phyloP scores from a whole-genome alignment of 495 filamentous ascomycete genomes.

The Annulohypoxylon stygium region DNA sequence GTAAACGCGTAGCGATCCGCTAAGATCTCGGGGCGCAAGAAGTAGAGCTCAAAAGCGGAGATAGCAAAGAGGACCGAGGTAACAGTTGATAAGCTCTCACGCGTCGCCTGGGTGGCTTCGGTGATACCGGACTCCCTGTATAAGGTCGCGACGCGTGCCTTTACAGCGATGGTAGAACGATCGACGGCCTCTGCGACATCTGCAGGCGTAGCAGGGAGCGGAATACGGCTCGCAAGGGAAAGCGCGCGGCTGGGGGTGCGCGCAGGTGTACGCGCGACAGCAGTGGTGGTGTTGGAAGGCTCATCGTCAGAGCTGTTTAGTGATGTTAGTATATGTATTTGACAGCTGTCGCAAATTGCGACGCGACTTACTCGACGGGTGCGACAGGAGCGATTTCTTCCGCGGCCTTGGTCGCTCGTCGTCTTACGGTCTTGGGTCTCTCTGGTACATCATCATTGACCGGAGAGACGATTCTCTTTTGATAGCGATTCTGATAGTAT shows the following conservation, averaged over 20 bases:
- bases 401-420: conserved; percentile 62
- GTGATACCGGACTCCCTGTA: conserved; percentile 65
- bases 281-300: conserved; percentile 54
- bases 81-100: conserved; percentile 77
- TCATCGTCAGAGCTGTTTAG: conserved; percentile 47
- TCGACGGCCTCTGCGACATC: conserved; percentile 88
- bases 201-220: conserved; percentile 85
- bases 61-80: conserved; percentile 73
- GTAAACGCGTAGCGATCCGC: conserved; percentile 78
- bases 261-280: conserved; percentile 61
- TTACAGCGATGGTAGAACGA: conserved; percentile 73
- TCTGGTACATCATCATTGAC: conserved; percentile 68
- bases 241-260: conserved; percentile 64
- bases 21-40: conserved; percentile 71
- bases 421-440: conserved; percentile 57
- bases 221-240: conserved; percentile 64
- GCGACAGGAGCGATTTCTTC: conserved; percentile 56
- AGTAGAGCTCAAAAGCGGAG: conserved; percentile 72
- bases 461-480: conserved; percentile 70
- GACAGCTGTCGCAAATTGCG: conserved; percentile 25
- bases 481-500: conserved; percentile 77
- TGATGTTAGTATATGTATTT: conserved; percentile 40
- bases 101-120: conserved; percentile 68
- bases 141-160: conserved; percentile 62
- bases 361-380: conserved; percentile 56